Evolutionary conservation across 2,329 filamentous ascomycete species (phyloP).

Genomic region (Helotiales sp.): DNA sequence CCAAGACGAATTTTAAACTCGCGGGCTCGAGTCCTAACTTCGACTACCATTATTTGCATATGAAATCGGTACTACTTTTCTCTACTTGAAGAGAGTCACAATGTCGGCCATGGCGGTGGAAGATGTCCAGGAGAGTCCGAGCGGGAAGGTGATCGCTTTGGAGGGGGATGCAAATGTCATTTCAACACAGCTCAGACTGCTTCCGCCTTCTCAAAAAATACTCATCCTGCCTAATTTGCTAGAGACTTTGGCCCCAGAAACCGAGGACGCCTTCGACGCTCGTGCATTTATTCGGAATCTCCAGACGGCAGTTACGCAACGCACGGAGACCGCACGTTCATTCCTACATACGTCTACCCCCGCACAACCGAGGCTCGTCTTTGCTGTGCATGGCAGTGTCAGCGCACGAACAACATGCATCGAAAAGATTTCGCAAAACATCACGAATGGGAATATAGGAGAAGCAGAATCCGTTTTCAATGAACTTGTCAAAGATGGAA

Average conservation of each 20-base stretch:
- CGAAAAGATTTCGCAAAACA: slow-evolving; percentile 56
- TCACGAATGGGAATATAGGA: slow-evolving; percentile 55
- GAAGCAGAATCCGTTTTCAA: slow-evolving; percentile 58
- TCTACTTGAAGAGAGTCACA: not conserved
- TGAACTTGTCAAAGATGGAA: slow-evolving; percentile 55
- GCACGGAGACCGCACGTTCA: slow-evolving; percentile 53
- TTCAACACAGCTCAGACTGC: slow-evolving; percentile 62
- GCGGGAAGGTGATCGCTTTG: slow-evolving; percentile 62
- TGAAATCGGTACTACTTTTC: not conserved
- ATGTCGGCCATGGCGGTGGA: slow-evolving; percentile 11
- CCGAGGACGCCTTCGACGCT: slow-evolving; percentile 46
- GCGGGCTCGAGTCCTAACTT: slow-evolving; percentile 9
- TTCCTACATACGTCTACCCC: slow-evolving; percentile 56
- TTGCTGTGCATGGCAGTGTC: slow-evolving; percentile 63
- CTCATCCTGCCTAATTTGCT: slow-evolving; percentile 55
- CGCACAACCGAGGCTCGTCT: slow-evolving; percentile 59
- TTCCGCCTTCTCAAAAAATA: slow-evolving; percentile 63
- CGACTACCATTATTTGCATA: not conserved
- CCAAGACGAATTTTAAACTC: not conserved
- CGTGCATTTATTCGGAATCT: slow-evolving; percentile 53
- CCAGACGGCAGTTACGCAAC: slow-evolving; percentile 55
- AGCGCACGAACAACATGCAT: slow-evolving; percentile 61
- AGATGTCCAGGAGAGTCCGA: not conserved
- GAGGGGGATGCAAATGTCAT: slow-evolving; percentile 61
- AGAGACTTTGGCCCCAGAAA: slow-evolving; percentile 31